Conservation (phyloP, 495 filamentous ascomycete species). For the Staphylotrichum longicolle region DNA sequence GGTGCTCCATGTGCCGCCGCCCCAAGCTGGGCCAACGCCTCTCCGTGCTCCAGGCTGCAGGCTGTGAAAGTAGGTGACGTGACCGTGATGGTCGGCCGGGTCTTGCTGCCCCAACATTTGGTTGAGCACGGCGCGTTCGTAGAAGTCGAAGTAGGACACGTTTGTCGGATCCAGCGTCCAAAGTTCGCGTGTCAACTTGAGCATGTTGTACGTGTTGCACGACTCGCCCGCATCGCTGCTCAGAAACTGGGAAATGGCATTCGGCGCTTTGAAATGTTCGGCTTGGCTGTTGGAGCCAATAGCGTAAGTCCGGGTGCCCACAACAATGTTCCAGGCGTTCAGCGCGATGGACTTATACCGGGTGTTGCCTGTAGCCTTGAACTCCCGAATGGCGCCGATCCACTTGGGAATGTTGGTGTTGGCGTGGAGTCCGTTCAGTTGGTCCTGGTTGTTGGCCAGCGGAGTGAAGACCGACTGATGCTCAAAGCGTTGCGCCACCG, state of each 20-base stretch:
- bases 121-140: constrained; percentile 41
- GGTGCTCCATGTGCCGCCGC: constrained; percentile 28
- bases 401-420: constrained; percentile 44
- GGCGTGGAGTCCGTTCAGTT: constrained; percentile 40
- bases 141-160: constrained; percentile 42
- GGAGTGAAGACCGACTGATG: constrained; percentile 38
- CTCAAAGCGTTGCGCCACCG: constrained; percentile 38
- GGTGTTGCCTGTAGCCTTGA: constrained; percentile 33
- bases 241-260: constrained; percentile 37
- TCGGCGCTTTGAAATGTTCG: constrained; percentile 38
- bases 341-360: constrained; percentile 35
- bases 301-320: constrained; percentile 37
- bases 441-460: constrained; percentile 33
- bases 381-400: constrained; percentile 37
- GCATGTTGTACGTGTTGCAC: constrained; percentile 46
- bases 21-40: constrained; percentile 27
- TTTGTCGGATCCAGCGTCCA: constrained; percentile 29
- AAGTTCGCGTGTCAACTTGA: constrained; percentile 42
- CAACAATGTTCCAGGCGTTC: constrained; percentile 40
- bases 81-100: constrained; percentile 33
- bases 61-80: constrained; percentile 42
- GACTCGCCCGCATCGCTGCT: constrained; percentile 35
- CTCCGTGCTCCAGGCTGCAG: constrained; percentile 36
- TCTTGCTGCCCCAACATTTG: constrained; percentile 40
- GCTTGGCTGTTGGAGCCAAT: constrained; percentile 44